A percentile compares a stretch with the other conserved stretches of the same genome.
Evolutionary conservation across 2,329 filamentous ascomycete genomes (phyloP).

Genomic region (Didymella segeticola): DNA sequence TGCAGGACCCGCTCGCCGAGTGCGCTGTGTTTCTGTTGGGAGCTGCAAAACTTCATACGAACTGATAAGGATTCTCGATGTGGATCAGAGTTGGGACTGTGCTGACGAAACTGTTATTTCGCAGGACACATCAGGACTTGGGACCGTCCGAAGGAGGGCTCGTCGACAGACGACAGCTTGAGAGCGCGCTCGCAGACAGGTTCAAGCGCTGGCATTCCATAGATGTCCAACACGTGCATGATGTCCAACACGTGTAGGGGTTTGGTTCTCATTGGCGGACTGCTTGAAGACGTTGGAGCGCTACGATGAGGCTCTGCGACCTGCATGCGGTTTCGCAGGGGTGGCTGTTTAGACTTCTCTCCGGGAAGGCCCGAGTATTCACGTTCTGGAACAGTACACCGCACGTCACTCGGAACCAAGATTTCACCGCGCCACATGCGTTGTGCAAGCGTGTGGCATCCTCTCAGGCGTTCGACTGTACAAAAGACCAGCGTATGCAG

Average conservation of each 20-base stretch:
- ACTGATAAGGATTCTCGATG: slow-evolving; percentile 14
- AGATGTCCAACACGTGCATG: slow-evolving; percentile 8
- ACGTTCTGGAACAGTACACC: slow-evolving; percentile 13
- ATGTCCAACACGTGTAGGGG: slow-evolving; percentile 4
- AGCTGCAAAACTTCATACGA: slow-evolving; percentile 15
- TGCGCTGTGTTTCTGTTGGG: slow-evolving; percentile 20
- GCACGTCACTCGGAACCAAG: slow-evolving; percentile 9
- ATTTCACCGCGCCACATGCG: slow-evolving; percentile 11
- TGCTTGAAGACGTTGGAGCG: neutral
- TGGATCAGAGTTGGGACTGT: slow-evolving; percentile 25
- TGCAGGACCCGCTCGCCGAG: slow-evolving; percentile 18
- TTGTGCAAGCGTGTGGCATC: slow-evolving; percentile 8
- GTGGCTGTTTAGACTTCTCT: slow-evolving; percentile 1
- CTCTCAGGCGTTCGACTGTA: slow-evolving; percentile 1
- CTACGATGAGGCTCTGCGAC: slow-evolving; percentile 19
- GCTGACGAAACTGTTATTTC: slow-evolving; percentile 25
- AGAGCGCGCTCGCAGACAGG: slow-evolving; percentile 20
- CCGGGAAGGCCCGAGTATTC: slow-evolving; percentile 16
- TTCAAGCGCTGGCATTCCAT: slow-evolving; percentile 6
- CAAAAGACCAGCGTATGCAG: slow-evolving; percentile 11
- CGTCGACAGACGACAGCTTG: slow-evolving; percentile 43
- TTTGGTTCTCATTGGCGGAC: slow-evolving; percentile 4
- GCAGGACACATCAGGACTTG: slow-evolving; percentile 78
- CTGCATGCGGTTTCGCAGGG: slow-evolving; percentile 13
- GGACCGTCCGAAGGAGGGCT: slow-evolving; percentile 66